Conservation (phyloP, 164 flowering plant species). For the grape (Vitis vinifera) region DNA sequence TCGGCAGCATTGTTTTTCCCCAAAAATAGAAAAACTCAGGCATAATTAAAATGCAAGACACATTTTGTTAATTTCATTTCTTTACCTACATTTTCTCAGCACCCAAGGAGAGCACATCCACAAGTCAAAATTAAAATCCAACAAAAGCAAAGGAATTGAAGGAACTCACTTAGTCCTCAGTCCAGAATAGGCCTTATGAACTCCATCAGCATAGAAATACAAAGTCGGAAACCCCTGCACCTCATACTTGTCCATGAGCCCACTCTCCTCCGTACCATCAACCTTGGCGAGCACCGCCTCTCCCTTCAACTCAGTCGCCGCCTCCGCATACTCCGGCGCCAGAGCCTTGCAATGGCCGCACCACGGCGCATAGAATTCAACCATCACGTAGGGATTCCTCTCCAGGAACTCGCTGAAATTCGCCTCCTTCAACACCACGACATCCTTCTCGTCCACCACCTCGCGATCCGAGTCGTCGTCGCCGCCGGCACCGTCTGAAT, state of each 20-base stretch:
- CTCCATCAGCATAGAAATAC: constrained; percentile 3
- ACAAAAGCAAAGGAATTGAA: neutral
- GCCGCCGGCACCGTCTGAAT: constrained; percentile 13
- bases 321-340: constrained; percentile 44
- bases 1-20: too few relatives aligned
- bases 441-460: constrained; percentile 38
- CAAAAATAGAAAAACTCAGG: too few relatives aligned
- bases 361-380: constrained; percentile 49
- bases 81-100: too few relatives aligned
- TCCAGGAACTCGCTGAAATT: constrained; percentile 31
- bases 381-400: constrained; percentile 37
- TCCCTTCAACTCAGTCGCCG: constrained; percentile 40
- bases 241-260: neutral
- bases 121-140: too few relatives aligned
- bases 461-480: constrained; percentile 3
- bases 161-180: neutral
- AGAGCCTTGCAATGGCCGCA: constrained; percentile 38
- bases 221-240: neutral
- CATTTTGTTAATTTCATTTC: too few relatives aligned
- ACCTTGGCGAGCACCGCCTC: constrained; percentile 43
- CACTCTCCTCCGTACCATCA: constrained; percentile 30
- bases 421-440: constrained; percentile 32
- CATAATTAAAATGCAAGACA: too few relatives aligned
- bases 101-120: too few relatives aligned
- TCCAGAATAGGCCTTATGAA: neutral